Evolutionary conservation across 345 rosid genomes (phyloP).

Genomic region (Zanthoxylum bungeanum): DNA sequence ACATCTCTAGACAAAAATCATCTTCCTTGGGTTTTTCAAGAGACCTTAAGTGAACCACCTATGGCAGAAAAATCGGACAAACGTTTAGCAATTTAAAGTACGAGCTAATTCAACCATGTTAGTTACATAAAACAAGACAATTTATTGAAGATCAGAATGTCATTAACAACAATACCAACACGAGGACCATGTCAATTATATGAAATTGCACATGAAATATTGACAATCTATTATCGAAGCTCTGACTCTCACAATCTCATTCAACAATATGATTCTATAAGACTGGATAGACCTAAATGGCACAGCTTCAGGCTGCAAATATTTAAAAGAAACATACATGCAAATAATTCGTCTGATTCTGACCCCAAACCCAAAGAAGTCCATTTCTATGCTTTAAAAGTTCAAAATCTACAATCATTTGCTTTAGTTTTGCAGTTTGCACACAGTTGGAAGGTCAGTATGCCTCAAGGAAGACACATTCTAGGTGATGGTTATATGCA

Average conservation of each 20-base stretch:
- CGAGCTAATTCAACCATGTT: neutral
- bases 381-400: neutral
- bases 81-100: neutral
- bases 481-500: neutral
- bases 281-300: neutral
- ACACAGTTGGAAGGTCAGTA: neutral
- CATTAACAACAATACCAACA: too few species aligned
- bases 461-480: neutral
- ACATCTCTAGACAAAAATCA: conserved; percentile 88
- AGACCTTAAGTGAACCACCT: conserved; percentile 88
- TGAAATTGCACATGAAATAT: too few species aligned
- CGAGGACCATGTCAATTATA: too few species aligned
- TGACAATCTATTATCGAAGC: too few species aligned
- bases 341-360: neutral
- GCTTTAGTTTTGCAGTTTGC: neutral
- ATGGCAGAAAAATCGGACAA: conserved; percentile 21
- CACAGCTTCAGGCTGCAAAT: neutral
- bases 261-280: neutral
- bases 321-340: neutral
- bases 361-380: neutral
- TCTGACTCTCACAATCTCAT: too few species aligned
- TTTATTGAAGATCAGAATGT: neutral
- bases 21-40: conserved; percentile 90
- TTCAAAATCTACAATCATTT: neutral
- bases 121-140: neutral